phyloP scores from a whole-genome alignment of 1,139 yeast genomes.

The Protomyces pachydermus region DNA sequence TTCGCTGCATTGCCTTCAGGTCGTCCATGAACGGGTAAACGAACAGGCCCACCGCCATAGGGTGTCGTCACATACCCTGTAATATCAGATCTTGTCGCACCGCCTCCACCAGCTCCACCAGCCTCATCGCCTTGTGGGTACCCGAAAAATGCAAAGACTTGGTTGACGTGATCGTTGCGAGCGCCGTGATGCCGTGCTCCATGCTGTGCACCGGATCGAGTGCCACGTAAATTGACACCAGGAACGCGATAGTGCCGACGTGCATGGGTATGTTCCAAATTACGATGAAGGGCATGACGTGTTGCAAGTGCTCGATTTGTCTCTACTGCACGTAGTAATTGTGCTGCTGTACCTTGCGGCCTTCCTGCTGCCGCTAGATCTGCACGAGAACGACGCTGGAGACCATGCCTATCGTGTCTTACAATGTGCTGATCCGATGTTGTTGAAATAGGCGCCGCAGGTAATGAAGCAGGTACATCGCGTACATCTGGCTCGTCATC shows the following conservation, averaged over 20 bases:
- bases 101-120: not conserved
- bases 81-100: not conserved
- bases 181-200: not conserved
- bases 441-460: not conserved
- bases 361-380: not conserved
- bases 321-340: not conserved
- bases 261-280: not conserved
- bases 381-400: too few species aligned
- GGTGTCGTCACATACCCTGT: constrained; percentile 5
- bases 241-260: not conserved
- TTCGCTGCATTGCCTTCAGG: not conserved
- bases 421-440: too few species aligned
- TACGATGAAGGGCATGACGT: constrained; percentile 3
- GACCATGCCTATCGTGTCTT: too few species aligned
- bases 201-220: not conserved
- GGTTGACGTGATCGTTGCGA: not conserved
- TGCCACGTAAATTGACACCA: too few species aligned
- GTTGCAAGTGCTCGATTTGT: not conserved
- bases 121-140: not conserved
- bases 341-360: not conserved
- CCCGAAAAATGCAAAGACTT: not conserved
- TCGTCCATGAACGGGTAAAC: not conserved
- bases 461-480: not conserved
- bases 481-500: constrained; percentile 6
- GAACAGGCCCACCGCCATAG: constrained; percentile 20